phyloP scores from a whole-genome alignment of 2,329 filamentous ascomycete species.

The Nemania serpens region DNA sequence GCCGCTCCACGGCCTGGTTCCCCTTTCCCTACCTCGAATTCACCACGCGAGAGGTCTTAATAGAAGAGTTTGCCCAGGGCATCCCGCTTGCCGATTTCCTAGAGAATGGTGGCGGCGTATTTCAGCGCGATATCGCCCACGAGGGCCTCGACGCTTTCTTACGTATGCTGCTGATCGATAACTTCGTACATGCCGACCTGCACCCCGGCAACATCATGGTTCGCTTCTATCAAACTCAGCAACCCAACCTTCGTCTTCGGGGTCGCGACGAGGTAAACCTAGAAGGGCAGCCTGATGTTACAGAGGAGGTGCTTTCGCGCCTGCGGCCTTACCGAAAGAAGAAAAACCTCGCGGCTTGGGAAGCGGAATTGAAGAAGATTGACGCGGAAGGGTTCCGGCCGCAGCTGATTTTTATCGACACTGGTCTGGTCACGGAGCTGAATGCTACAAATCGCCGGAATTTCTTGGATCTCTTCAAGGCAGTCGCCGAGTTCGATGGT shows the following conservation, averaged over 20 bases:
- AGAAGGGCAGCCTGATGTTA: slow-evolving; percentile 66
- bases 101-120: slow-evolving; percentile 87
- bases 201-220: slow-evolving; percentile 99
- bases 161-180: slow-evolving; percentile 95
- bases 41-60: slow-evolving; percentile 86
- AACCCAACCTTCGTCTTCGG: slow-evolving; percentile 65
- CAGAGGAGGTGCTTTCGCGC: slow-evolving; percentile 81
- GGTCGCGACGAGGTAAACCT: slow-evolving; percentile 40
- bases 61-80: slow-evolving; percentile 95
- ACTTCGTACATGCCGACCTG: slow-evolving; percentile 95
- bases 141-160: slow-evolving; percentile 95
- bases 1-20: slow-evolving; percentile 92
- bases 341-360: slow-evolving; percentile 72
- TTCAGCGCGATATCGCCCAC: slow-evolving; percentile 91
- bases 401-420: slow-evolving; percentile 96
- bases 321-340: slow-evolving; percentile 71
- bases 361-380: slow-evolving; percentile 72
- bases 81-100: slow-evolving; percentile 91
- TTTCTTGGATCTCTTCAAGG: slow-evolving; percentile 94
- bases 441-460: slow-evolving; percentile 85
- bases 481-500: slow-evolving; percentile 94
- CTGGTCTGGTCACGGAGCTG: slow-evolving; percentile 90
- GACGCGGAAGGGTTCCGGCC: slow-evolving; percentile 88
- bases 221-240: slow-evolving; percentile 86
- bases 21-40: slow-evolving; percentile 93